Percentiles rank a stretch among this genome's conserved stretches.
phyloP scores from a whole-genome alignment of 805 yeast species.

The Schwanniomyces pseudopolymorphus region DNA sequence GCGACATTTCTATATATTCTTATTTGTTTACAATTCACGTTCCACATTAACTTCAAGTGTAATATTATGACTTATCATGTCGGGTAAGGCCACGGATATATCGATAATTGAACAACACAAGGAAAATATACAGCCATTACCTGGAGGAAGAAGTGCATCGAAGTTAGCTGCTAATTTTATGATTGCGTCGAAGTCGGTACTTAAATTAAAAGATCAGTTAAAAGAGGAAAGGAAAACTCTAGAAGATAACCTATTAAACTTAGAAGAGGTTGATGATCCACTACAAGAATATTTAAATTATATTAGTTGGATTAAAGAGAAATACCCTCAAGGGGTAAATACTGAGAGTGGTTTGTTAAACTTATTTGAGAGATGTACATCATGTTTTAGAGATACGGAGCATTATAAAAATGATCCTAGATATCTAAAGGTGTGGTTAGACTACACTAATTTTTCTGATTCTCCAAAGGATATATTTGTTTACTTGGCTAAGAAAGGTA shows the following conservation, averaged over 20 bases:
- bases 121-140: conserved; percentile 70
- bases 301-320: conserved; percentile 66
- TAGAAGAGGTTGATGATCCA: conserved; percentile 80
- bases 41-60: neutral
- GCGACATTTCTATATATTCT: conserved; percentile 1
- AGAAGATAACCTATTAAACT: conserved; percentile 48
- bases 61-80: neutral
- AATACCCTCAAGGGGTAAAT: conserved; percentile 60
- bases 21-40: neutral
- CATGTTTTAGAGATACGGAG: conserved; percentile 58
- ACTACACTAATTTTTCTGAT: conserved; percentile 66
- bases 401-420: conserved; percentile 82
- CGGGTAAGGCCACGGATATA: conserved; percentile 8
- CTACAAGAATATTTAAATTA: conserved; percentile 73
- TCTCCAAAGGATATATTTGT: conserved; percentile 69
- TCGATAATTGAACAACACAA: conserved; percentile 49
- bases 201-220: conserved; percentile 22
- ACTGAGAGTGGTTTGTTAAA: conserved; percentile 64
- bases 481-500: conserved; percentile 66
- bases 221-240: conserved; percentile 40
- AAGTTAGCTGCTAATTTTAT: conserved; percentile 49
- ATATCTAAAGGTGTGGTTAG: conserved; percentile 78
- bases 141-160: conserved; percentile 67
- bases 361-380: conserved; percentile 70
- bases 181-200: conserved; percentile 14